Conservation (phyloP, 352 stramenopile species). For the Pythium apleroticum region DNA sequence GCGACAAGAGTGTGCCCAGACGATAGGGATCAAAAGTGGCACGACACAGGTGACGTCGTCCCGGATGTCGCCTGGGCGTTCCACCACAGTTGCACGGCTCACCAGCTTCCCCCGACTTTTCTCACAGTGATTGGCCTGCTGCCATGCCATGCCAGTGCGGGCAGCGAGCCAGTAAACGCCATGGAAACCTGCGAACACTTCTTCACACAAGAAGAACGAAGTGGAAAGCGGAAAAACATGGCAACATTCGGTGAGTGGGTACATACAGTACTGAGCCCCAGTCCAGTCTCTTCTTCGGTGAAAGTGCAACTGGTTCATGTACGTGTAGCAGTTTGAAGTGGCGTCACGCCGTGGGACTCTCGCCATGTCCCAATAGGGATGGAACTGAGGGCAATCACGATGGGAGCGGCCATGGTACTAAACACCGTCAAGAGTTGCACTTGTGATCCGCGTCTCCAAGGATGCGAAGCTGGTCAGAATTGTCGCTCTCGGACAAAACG, state of each 20-base stretch:
- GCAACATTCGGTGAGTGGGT: background rate
- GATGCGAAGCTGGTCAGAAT: background rate
- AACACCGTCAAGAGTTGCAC: background rate
- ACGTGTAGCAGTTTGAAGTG: constrained; percentile 5
- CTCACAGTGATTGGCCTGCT: background rate
- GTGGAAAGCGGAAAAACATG: background rate
- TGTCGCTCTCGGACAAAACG: background rate
- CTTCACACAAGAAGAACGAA: background rate
- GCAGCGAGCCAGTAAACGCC: too few relatives aligned
- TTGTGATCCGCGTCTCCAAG: background rate
- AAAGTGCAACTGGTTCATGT: background rate
- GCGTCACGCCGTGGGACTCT: constrained; percentile 6
- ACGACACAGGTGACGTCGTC: constrained; percentile 5
- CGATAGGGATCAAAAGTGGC: background rate
- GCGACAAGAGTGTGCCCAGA: background rate
- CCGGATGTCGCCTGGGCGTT: background rate
- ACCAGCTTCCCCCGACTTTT: background rate
- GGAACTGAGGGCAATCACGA: background rate
- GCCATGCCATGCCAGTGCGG: too few relatives aligned
- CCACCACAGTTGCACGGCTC: background rate
- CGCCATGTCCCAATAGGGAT: background rate
- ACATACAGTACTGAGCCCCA: background rate
- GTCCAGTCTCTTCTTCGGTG: background rate
- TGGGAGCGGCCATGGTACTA: background rate
- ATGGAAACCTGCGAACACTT: background rate